Evolutionary conservation across 768 basidiomycete species (phyloP).

Genomic region (Naganishia randhawae): DNA sequence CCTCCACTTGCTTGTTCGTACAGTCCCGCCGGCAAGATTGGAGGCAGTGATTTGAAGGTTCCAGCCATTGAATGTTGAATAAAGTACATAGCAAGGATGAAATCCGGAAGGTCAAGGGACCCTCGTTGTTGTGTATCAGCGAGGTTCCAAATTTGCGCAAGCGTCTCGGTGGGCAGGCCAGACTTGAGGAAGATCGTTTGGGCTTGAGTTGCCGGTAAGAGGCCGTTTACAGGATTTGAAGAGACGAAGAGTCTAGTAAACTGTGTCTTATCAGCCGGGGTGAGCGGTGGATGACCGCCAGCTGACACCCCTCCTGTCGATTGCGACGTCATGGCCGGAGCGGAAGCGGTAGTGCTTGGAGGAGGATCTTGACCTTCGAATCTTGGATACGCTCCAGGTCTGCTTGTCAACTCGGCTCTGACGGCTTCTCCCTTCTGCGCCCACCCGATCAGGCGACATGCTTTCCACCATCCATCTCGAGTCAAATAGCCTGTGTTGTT

Average conservation of each 20-base stretch:
- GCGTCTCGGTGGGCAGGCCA: conserved; percentile 75
- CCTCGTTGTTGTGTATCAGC: conserved; percentile 94
- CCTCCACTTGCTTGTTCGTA: conserved; percentile 70
- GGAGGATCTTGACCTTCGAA: conserved; percentile 65
- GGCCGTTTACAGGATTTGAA: conserved; percentile 67
- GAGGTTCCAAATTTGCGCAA: conserved; percentile 90
- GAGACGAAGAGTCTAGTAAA: conserved; percentile 74
- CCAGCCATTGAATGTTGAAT: conserved; percentile 88
- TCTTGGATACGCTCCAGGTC: conserved; percentile 75
- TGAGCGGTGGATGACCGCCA: conserved; percentile 59
- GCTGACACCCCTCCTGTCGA: not conserved
- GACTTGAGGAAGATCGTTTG: conserved; percentile 87
- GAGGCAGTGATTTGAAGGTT: conserved; percentile 67
- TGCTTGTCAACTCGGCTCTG: conserved; percentile 61
- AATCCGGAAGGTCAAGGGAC: conserved; percentile 80
- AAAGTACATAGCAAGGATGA: conserved; percentile 92
- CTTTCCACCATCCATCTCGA: conserved; percentile 78
- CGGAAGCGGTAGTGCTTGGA: conserved; percentile 34
- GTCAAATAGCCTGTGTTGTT: conserved; percentile 91
- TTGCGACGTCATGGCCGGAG: conserved; percentile 1
- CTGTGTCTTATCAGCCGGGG: conserved; percentile 75
- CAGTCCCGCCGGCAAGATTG: conserved; percentile 70
- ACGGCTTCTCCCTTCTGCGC: conserved; percentile 80
- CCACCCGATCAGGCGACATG: conserved; percentile 85
- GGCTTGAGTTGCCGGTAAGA: conserved; percentile 80